Evolutionary conservation across 371 early-diverging fungal genomes (phyloP).

Genomic region (Neoconidiobolus thromboides): DNA sequence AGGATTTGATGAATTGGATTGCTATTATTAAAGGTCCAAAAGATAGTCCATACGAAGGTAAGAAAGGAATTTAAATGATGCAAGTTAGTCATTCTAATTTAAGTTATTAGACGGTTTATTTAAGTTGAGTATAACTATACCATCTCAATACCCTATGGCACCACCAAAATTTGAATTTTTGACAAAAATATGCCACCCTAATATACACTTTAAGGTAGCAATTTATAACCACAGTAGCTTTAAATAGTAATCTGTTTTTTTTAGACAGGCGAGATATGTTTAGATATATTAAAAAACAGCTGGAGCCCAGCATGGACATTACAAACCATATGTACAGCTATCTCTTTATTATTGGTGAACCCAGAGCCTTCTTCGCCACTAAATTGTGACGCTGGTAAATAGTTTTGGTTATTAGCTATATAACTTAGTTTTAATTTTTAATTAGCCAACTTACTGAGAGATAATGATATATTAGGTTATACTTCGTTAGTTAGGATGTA

Average conservation of each 20-base stretch:
- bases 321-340: conserved; percentile 44
- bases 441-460: too few species aligned
- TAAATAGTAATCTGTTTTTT: conserved; percentile 37
- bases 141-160: conserved; percentile 45
- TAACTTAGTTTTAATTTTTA: too few species aligned
- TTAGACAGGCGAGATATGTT: conserved; percentile 62
- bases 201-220: conserved; percentile 48
- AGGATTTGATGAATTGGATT: conserved; percentile 69
- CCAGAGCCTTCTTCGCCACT: conserved; percentile 77
- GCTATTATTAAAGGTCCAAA: conserved; percentile 63
- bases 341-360: conserved; percentile 42
- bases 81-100: conserved; percentile 12
- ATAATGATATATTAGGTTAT: too few species aligned
- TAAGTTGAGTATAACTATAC: conserved; percentile 31
- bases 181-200: conserved; percentile 69
- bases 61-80: conserved; percentile 18
- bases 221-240: conserved; percentile 15
- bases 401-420: too few species aligned
- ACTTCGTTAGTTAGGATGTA: too few species aligned
- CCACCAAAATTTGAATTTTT: conserved; percentile 47
- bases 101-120: conserved; percentile 31
- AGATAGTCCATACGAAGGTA: conserved; percentile 70
- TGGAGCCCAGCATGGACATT: conserved; percentile 77
- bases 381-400: conserved; percentile 69
- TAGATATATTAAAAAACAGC: conserved; percentile 60